phyloP scores from a whole-genome alignment of 1,284 basidiomycete species.

The Chondrostereum purpureum region DNA sequence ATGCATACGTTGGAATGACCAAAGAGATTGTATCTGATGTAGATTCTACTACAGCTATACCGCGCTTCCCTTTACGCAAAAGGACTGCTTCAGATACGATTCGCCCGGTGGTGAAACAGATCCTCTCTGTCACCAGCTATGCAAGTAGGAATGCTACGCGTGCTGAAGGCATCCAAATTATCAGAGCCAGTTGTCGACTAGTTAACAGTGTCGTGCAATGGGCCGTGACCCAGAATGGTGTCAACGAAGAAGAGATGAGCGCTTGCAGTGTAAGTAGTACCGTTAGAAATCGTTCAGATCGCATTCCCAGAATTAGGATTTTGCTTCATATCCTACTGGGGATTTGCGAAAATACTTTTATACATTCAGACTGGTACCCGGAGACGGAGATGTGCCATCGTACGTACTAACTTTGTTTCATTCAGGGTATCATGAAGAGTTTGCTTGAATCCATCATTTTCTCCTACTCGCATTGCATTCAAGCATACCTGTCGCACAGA shows the following conservation, averaged over 20 bases:
- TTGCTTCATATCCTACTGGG: too few relatives aligned
- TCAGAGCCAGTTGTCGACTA: conserved; percentile 27
- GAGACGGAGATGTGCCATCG: too few relatives aligned
- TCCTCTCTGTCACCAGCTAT: conserved; percentile 27
- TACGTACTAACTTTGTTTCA: neutral
- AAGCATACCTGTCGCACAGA: conserved; percentile 37
- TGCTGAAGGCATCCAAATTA: conserved; percentile 31
- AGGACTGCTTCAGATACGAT: conserved; percentile 38
- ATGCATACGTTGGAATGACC: neutral
- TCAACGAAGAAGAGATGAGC: conserved; percentile 16
- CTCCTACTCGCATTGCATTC: conserved; percentile 32
- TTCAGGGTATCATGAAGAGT: conserved; percentile 35
- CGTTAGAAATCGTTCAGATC: too few relatives aligned
- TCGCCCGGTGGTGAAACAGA: conserved; percentile 34
- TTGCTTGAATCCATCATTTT: conserved; percentile 36
- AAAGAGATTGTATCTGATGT: neutral
- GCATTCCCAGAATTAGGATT: too few relatives aligned
- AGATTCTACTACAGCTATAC: conserved; percentile 34
- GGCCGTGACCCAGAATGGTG: conserved; percentile 19
- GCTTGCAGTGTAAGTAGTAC: conserved; percentile 28
- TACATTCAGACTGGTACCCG: too few relatives aligned
- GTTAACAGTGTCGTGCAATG: conserved; percentile 24
- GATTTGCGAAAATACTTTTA: too few relatives aligned
- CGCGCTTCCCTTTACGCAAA: conserved; percentile 40
- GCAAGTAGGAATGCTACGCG: conserved; percentile 20